These are phyloP conservation scores for Xerocomus amazonicus DNA, from an alignment of 1,284 basidiomycete species.

Conservation along the genomic window DNA sequence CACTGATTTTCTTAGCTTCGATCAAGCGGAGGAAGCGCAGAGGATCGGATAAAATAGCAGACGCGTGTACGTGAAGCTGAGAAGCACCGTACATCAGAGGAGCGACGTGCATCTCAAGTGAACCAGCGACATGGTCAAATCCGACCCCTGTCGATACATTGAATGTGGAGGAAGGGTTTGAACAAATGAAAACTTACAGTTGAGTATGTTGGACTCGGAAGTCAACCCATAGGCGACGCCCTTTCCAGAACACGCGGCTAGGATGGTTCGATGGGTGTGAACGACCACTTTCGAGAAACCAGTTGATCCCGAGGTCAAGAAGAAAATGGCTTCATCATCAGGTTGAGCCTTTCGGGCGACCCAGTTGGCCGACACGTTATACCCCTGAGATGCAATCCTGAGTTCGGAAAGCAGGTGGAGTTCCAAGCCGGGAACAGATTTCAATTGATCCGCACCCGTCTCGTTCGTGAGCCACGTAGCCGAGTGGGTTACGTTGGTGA, in stretches of 20 bases:
- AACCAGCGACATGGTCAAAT: slow-evolving; percentile 38
- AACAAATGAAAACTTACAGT: slow-evolving; percentile 16
- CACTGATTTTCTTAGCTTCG: slow-evolving; percentile 21
- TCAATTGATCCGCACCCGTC: slow-evolving; percentile 28
- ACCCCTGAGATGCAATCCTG: slow-evolving; percentile 10
- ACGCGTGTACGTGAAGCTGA: slow-evolving; percentile 29
- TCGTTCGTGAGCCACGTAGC: slow-evolving; percentile 33
- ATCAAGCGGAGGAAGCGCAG: slow-evolving; percentile 25
- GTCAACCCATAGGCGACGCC: slow-evolving; percentile 23
- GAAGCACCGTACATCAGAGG: slow-evolving; percentile 27
- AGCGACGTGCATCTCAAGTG: slow-evolving; percentile 31
- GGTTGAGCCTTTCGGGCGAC: slow-evolving; percentile 8
- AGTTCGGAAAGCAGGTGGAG: slow-evolving; percentile 28
- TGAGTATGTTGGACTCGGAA: slow-evolving; percentile 21
- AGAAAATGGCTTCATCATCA: slow-evolving; percentile 28
- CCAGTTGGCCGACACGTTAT: background rate
- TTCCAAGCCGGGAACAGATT: slow-evolving; percentile 29
- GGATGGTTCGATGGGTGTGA: slow-evolving; percentile 31
- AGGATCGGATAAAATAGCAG: slow-evolving; percentile 24
- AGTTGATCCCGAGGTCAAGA: slow-evolving; percentile 36
- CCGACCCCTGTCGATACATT: slow-evolving; percentile 29
- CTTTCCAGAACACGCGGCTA: slow-evolving; percentile 26
- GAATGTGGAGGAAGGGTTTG: background rate
- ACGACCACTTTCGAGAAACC: slow-evolving; percentile 37
- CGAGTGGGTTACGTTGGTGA: slow-evolving; percentile 28